These are phyloP conservation scores for Sergeia podlipaevii DNA, from an alignment of 208 protist genomes.

Conservation along the genomic window DNA sequence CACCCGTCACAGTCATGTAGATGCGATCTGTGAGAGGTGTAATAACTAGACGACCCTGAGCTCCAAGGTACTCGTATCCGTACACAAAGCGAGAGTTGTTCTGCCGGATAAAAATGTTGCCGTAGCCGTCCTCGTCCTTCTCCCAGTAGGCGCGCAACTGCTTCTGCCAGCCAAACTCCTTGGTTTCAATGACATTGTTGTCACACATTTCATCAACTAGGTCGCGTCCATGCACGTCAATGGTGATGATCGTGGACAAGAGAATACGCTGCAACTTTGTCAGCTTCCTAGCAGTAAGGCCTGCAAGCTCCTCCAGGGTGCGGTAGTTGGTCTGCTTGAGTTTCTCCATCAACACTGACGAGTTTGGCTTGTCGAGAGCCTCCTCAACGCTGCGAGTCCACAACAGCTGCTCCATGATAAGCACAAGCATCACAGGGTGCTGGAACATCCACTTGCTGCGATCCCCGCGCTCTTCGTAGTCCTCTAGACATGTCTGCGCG, in stretches of 20 bases:
- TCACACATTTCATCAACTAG: constrained; percentile 93
- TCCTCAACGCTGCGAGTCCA: constrained; percentile 95
- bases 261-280: constrained; percentile 91
- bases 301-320: constrained; percentile 89
- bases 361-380: constrained; percentile 69
- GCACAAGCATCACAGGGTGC: constrained; percentile 93
- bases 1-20: constrained; percentile 98
- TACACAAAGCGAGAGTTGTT: constrained; percentile 96
- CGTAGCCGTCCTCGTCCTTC: constrained; percentile 82
- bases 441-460: constrained; percentile 90
- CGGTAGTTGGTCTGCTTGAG: constrained; percentile 77
- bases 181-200: constrained; percentile 66
- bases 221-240: constrained; percentile 97
- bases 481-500: constrained; percentile 83
- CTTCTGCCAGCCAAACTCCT: constrained; percentile 97
- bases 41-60: constrained; percentile 95
- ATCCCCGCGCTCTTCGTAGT: constrained; percentile 81
- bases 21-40: constrained; percentile 97
- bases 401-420: constrained; percentile 93
- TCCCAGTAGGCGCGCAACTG: constrained; percentile 98
- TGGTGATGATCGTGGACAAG: constrained; percentile 96
- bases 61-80: constrained; percentile 98
- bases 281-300: constrained; percentile 85
- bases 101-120: constrained; percentile 94
- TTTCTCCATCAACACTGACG: constrained; percentile 61